Evolutionary conservation across 2,329 filamentous ascomycete genomes (phyloP), one percentile per base, ranked within the genome.

Genomic region (Aaosphaeria pasadenensis): DNA sequence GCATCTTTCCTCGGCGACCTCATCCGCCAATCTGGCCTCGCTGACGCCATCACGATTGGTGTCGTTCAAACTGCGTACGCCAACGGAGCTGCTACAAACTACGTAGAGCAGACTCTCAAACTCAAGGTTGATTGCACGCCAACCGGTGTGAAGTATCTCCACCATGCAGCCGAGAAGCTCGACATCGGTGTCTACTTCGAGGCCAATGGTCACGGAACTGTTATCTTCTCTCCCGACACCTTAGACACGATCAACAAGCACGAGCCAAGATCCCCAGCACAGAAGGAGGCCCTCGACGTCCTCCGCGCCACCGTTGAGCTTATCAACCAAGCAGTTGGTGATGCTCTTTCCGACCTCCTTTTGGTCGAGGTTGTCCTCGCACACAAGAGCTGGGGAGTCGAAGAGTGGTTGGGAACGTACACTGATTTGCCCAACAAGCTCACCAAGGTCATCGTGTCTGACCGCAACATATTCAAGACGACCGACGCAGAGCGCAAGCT

Each of bases 181-280:
- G 94, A 99, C 63, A 86, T 97, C 47, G 94, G 94, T 48, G 90
- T 97, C 45, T 99, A 99, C 77, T 99, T 99, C 64, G 94, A 99
- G 76, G 94, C 94, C 56, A 99, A 99, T 68, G 94, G 94, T 30
- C 94, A 99, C 72, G 94, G 94, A 56, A 99, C 94, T 7, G 88
- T 97, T 33, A 86, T 97, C 46, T 99, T 99, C 79, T 95, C 89
- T 1, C 83, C 87, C 49, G 85, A 89, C 50, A 92, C 92, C 4
- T 77, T 92, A 42, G 86, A 87, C 59, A 80, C 83, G 43, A 95
- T 99, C 74, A 81, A 80, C 57, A 87, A 83, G 60, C 87, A 87
- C 51, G 82, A 90, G 66, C 91, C 94, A 5, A 87, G 95, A 71
- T 95, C 90, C 0, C 92, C 94, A 1, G 92, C 89, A 5, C 91